Evolutionary conservation across 441 rosid species (phyloP).

Genomic region (Omphalea diandra): DNA sequence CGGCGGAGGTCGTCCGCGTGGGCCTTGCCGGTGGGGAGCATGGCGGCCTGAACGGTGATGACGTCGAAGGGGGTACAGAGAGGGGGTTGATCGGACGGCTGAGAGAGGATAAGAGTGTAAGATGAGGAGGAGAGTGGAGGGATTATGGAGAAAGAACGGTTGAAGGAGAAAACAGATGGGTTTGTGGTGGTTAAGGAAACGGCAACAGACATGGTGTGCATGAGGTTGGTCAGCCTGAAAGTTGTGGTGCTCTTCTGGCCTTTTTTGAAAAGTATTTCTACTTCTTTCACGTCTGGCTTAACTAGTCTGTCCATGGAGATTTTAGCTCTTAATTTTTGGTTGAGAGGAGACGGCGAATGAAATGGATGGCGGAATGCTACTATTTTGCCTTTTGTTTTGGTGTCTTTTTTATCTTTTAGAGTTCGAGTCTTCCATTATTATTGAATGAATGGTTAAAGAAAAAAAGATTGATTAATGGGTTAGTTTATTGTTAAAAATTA

Average conservation of each 20-base stretch:
- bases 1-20: slow-evolving; percentile 47
- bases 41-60: slow-evolving; percentile 45
- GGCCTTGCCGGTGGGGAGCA: slow-evolving; percentile 65
- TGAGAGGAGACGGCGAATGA: slow-evolving; percentile 17
- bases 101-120: slow-evolving; percentile 34
- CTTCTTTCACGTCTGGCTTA: slow-evolving; percentile 50
- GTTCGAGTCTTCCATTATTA: too few relatives aligned
- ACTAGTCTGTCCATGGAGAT: slow-evolving; percentile 59
- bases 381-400: too few relatives aligned
- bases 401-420: too few relatives aligned
- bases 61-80: slow-evolving; percentile 29
- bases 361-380: too few relatives aligned
- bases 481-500: neutral
- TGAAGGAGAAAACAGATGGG: slow-evolving; percentile 42
- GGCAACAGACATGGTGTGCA: slow-evolving; percentile 83
- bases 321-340: neutral
- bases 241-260: slow-evolving; percentile 40
- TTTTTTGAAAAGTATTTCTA: slow-evolving; percentile 41
- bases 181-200: slow-evolving; percentile 51
- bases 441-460: too few relatives aligned
- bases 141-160: slow-evolving; percentile 38
- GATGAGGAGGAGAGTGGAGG: slow-evolving; percentile 52
- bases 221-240: slow-evolving; percentile 53
- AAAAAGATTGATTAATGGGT: slow-evolving; percentile 19
- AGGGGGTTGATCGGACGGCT: slow-evolving; percentile 35